phyloP scores from a whole-genome alignment of 148 eudicot species.

The Euryodendron excelsum region DNA sequence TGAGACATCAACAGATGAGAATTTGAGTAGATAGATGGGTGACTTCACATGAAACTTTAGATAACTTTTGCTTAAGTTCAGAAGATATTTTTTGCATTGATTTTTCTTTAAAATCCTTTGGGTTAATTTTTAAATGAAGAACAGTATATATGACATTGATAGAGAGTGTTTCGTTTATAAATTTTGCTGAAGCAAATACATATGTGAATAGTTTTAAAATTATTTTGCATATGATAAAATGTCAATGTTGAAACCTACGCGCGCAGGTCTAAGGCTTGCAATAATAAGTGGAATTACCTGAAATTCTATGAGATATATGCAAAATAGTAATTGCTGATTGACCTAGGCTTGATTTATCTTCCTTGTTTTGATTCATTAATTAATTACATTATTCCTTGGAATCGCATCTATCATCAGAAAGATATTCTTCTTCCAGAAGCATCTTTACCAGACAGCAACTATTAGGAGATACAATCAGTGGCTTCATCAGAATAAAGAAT shows the following conservation, averaged over 20 bases:
- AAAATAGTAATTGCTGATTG: neutral
- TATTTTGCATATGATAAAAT: slow-evolving; percentile 9
- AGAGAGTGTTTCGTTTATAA: slow-evolving; percentile 1
- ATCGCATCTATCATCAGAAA: neutral
- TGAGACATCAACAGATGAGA: slow-evolving; percentile 67
- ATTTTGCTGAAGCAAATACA: slow-evolving; percentile 15
- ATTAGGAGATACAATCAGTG: too few relatives aligned
- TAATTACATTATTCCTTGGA: neutral
- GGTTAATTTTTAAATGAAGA: neutral
- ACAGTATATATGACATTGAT: neutral
- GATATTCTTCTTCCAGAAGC: neutral
- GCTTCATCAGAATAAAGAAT: too few relatives aligned
- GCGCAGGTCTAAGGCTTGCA: neutral
- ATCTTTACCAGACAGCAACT: too few relatives aligned
- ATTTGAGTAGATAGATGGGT: slow-evolving; percentile 18
- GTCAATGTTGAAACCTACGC: neutral
- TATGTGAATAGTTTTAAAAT: slow-evolving; percentile 17
- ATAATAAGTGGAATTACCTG: neutral
- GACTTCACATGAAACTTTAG: neutral
- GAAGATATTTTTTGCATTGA: neutral
- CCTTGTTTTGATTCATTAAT: neutral
- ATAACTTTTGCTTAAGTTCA: slow-evolving; percentile 3
- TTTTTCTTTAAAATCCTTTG: neutral
- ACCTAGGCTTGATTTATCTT: neutral
- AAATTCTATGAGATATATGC: neutral